These are phyloP conservation scores for Purshia tridentata DNA, from an alignment of 306 rosid genomes.

Conservation along the genomic window DNA sequence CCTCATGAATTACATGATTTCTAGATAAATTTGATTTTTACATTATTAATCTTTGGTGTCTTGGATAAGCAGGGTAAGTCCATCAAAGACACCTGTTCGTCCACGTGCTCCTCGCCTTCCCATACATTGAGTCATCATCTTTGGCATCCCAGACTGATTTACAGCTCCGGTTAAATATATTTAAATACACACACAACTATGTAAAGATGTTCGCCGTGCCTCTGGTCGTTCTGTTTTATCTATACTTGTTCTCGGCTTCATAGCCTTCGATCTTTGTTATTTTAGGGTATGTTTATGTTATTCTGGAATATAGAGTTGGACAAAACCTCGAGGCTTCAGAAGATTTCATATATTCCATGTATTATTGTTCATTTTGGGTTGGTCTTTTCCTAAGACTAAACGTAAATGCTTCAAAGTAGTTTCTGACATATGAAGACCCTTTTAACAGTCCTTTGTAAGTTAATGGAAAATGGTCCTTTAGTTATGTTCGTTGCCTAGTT, in stretches of 20 bases:
- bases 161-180: conserved; percentile 11
- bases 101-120: conserved; percentile 42
- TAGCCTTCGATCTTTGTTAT: conserved; percentile 31
- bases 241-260: conserved; percentile 23
- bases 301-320: conserved; percentile 37
- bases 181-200: conserved; percentile 17
- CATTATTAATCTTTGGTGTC: background rate
- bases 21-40: background rate
- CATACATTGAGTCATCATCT: conserved; percentile 19
- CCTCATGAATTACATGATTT: background rate
- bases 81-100: conserved; percentile 43
- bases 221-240: conserved; percentile 27
- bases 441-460: conserved; percentile 19
- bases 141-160: conserved; percentile 26
- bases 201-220: conserved; percentile 43
- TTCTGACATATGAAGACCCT: conserved; percentile 9
- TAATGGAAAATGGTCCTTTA: background rate
- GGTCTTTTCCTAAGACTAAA: conserved; percentile 7
- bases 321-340: conserved; percentile 32
- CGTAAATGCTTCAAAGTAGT: background rate
- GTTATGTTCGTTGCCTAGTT: background rate
- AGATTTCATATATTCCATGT: background rate
- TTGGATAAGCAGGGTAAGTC: conserved; percentile 35
- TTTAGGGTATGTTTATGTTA: conserved; percentile 21
- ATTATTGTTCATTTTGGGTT: conserved; percentile 14